A percentile compares a stretch with the other conserved stretches of the same genome.
Evolutionary conservation across 139 green algal genomes (phyloP).

Genomic region (Cymbomonas tetramitiformis): DNA sequence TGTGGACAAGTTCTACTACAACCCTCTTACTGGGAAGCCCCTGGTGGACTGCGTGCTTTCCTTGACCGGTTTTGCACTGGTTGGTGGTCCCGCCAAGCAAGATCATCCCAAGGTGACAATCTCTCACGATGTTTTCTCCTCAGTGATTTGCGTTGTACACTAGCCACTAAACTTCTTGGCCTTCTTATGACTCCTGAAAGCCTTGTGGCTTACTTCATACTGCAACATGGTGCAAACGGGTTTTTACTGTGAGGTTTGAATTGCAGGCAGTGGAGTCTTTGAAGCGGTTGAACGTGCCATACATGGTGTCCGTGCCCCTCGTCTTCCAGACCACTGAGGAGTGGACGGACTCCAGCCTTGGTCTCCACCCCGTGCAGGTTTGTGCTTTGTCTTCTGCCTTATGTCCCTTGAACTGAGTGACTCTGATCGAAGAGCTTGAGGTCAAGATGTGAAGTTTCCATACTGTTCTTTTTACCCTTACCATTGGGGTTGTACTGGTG

Average conservation of each 20-base stretch:
- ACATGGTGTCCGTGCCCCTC: conserved; percentile 88
- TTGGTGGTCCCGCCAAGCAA: conserved; percentile 75
- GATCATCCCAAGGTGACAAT: conserved; percentile 96
- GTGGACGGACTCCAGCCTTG: conserved; percentile 87
- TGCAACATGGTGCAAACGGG: too few relatives aligned
- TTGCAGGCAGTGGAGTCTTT: conserved; percentile 84
- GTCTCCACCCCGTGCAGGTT: conserved; percentile 95
- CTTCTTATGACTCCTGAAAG: too few relatives aligned
- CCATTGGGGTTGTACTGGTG: too few relatives aligned
- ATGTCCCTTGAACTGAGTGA: conserved; percentile 48
- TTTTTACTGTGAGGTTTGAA: too few relatives aligned
- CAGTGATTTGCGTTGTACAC: too few relatives aligned
- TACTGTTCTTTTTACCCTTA: too few relatives aligned
- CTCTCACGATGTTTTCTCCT: too few relatives aligned
- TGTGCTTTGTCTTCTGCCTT: too few relatives aligned
- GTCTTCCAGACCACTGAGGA: conserved; percentile 99
- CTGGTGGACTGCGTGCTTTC: conserved; percentile 82
- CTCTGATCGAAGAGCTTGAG: too few relatives aligned
- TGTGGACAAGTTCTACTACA: conserved; percentile 96
- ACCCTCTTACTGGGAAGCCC: conserved; percentile 59
- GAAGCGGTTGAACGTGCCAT: conserved; percentile 88
- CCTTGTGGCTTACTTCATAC: too few relatives aligned
- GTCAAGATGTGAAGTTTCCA: too few relatives aligned
- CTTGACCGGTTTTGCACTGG: conserved; percentile 90
- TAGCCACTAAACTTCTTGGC: too few relatives aligned